Evolutionary conservation across 176 grass and related monocot species (phyloP), one percentile per base, ranked within the genome.

Genomic region (Zizania latifolia): DNA sequence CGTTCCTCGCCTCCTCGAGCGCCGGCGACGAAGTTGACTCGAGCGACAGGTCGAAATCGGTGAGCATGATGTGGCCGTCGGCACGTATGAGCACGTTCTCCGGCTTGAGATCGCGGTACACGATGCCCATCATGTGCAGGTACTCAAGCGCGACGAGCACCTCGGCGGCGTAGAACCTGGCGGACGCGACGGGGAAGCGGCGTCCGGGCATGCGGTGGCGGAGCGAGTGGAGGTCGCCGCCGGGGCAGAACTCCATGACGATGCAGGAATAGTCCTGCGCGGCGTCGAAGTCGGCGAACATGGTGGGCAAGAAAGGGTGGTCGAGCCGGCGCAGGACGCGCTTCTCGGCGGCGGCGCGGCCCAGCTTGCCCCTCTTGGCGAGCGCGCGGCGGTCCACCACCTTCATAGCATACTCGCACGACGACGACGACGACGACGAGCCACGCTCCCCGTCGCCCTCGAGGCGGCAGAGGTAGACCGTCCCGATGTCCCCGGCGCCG

Each of bases 51-150:
- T 97, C 94, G 86, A 97, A 93, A 53, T 97, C 94, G n/a, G 94
- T 93, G 70, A 97, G 94, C 94, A 97, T 93, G 83, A 97, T 97
- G 84, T 97, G 90, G 39, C 94, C 90, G 78, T 97, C 90, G 68
- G 81, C 90, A 8, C 95, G 91, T 55, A 94, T 94, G 43, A 94
- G 91, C 39, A 98, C 90, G 84, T 98, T 98, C 76, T 98, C 95
- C 22, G 95, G 91, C 86, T 98, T 98, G 65, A 98, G 95, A 70
- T 98, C 95, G 46, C 95, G 86, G 89, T 98, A 98, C 71, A 98
- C 95, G 84, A 98, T 90, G 54, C 95, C 95, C 81, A 98, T 88
- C 95, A 98, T 88, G 86, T 98, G 95, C 14, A 98, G 86, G 82
- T 94, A 98, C 87, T 98, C 95, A 8, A 98, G 68, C 3, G 95